Conservation (phyloP, 2,329 filamentous ascomycete genomes). For the Botrytis porri region DNA sequence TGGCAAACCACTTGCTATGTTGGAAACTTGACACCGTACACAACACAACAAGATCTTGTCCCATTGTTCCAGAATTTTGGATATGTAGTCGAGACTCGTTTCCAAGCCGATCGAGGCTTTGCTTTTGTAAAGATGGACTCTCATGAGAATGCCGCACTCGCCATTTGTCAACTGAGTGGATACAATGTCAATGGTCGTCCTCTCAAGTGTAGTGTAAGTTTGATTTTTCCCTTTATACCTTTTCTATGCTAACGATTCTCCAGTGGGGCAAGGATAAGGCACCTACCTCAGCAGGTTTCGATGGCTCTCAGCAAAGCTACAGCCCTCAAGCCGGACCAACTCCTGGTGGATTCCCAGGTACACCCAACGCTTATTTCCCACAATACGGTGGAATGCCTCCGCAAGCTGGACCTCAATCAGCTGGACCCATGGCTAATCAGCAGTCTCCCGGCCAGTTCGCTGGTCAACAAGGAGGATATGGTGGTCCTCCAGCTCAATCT, state of each 20-base stretch:
- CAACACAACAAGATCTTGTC: slow-evolving; percentile 93
- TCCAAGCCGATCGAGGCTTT: slow-evolving; percentile 96
- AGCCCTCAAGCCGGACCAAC: slow-evolving; percentile 73
- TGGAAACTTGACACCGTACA: slow-evolving; percentile 96
- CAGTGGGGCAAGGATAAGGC: slow-evolving; percentile 99
- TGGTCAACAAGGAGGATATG: slow-evolving; percentile 67
- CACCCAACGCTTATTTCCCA: slow-evolving; percentile 80
- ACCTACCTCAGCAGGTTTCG: slow-evolving; percentile 73
- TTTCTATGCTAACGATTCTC: slow-evolving; percentile 38
- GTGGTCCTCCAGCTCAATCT: slow-evolving; percentile 58
- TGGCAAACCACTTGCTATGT: slow-evolving; percentile 99
- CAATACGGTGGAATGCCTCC: slow-evolving; percentile 75
- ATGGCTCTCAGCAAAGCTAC: slow-evolving; percentile 68
- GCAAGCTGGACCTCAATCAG: slow-evolving; percentile 39
- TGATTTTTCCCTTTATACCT: slow-evolving; percentile 10
- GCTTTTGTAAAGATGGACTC: slow-evolving; percentile 99
- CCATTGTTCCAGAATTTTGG: slow-evolving; percentile 98
- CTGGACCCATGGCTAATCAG: slow-evolving; percentile 40
- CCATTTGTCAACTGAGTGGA: slow-evolving; percentile 95
- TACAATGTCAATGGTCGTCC: slow-evolving; percentile 98
- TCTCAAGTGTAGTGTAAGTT: slow-evolving; percentile 95
- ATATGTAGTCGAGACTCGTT: slow-evolving; percentile 93
- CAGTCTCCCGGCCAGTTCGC: slow-evolving; percentile 48
- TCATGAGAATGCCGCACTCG: slow-evolving; percentile 97
- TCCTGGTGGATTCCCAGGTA: slow-evolving; percentile 69